Evolutionary conservation across 2,329 filamentous ascomycete species (phyloP).

Genomic region (Ascochyta koolunga): DNA sequence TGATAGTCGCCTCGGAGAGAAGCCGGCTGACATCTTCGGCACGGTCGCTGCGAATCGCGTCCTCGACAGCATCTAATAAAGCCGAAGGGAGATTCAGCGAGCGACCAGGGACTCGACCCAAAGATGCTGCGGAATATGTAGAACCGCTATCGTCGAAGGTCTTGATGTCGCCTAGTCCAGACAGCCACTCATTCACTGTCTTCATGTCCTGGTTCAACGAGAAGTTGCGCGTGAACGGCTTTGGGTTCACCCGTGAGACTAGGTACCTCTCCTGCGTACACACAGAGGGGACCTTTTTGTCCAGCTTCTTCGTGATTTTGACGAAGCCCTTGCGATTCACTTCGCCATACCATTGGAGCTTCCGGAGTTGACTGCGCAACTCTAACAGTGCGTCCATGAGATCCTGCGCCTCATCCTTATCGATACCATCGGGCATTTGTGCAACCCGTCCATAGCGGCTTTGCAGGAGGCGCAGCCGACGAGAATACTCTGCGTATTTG

Average conservation of each 20-base stretch:
- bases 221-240: conserved; percentile 81
- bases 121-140: conserved; percentile 69
- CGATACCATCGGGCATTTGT: conserved; percentile 73
- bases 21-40: conserved; percentile 60
- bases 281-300: conserved; percentile 85
- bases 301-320: conserved; percentile 98
- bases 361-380: conserved; percentile 82
- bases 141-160: conserved; percentile 77
- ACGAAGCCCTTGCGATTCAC: conserved; percentile 94
- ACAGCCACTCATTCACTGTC: conserved; percentile 89
- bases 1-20: conserved; percentile 64
- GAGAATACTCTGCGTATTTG: conserved; percentile 83
- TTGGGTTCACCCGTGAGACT: conserved; percentile 86
- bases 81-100: conserved; percentile 73
- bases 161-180: conserved; percentile 77
- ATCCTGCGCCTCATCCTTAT: conserved; percentile 89
- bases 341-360: conserved; percentile 96
- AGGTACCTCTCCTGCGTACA: conserved; percentile 85
- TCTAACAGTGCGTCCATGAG: conserved; percentile 89
- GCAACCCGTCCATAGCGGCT: conserved; percentile 81
- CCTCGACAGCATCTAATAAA: conserved; percentile 73
- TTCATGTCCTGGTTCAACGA: conserved; percentile 65
- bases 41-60: conserved; percentile 73
- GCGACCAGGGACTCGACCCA: conserved; percentile 78
- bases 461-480: conserved; percentile 83